Evolutionary conservation across 257 asterid species (phyloP).

Genomic region (Misopates orontium): DNA sequence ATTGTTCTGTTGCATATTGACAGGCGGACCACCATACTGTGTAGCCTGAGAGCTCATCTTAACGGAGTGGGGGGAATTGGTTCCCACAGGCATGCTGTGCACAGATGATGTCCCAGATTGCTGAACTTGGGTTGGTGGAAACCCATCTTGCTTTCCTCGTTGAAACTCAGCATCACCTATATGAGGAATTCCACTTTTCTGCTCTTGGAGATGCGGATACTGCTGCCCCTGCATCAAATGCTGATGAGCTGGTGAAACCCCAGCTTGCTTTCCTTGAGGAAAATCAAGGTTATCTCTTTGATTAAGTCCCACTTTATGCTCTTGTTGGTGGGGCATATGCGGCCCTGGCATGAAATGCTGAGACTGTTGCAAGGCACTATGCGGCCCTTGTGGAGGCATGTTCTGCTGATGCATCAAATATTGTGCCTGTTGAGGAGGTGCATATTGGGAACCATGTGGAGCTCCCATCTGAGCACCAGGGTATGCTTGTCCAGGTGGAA

Average conservation of each 20-base stretch:
- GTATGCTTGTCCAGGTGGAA: conserved; percentile 50
- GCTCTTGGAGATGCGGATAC: conserved; percentile 58
- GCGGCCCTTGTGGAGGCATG: conserved; percentile 58
- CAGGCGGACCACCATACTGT: conserved; percentile 49
- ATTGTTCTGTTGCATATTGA: conserved; percentile 52
- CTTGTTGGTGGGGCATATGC: conserved; percentile 64
- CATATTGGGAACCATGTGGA: conserved; percentile 56
- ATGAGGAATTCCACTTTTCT: conserved; percentile 46
- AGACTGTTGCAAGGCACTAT: conserved; percentile 53
- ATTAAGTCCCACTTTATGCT: conserved; percentile 50
- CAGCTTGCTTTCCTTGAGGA: conserved; percentile 62
- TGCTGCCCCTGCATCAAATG: conserved; percentile 57
- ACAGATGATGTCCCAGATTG: conserved; percentile 47
- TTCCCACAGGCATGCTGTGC: conserved; percentile 45
- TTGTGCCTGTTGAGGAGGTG: conserved; percentile 60
- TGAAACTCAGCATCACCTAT: conserved; percentile 55
- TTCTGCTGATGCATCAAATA: conserved; percentile 59
- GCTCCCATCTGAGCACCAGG: conserved; percentile 54
- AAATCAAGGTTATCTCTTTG: conserved; percentile 56
- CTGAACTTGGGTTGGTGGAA: conserved; percentile 59
- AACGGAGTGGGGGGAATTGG: conserved; percentile 42
- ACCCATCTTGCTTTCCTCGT: conserved; percentile 57
- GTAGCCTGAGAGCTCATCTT: conserved; percentile 42
- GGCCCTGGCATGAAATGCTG: conserved; percentile 56
- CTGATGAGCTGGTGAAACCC: conserved; percentile 56